These are phyloP conservation scores for Fagopyrum esculentum DNA, from an alignment of 148 eudicot species.

Conservation along the genomic window DNA sequence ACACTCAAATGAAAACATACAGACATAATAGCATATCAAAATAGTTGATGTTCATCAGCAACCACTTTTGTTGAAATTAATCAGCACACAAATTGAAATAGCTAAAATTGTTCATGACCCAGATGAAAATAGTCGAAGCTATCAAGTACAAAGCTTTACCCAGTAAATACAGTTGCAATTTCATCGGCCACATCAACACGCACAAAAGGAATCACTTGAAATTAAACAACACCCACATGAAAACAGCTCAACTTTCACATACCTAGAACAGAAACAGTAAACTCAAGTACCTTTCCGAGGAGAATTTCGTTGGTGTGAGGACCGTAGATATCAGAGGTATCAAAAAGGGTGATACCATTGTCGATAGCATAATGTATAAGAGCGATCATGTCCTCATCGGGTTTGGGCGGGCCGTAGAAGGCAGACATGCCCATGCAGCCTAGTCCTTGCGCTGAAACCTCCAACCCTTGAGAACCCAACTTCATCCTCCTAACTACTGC, in stretches of 20 bases:
- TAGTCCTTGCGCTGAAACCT: conserved; percentile 31
- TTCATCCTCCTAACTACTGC: conserved; percentile 18
- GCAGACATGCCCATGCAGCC: conserved; percentile 37
- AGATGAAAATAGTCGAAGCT: background rate
- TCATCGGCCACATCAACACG: background rate
- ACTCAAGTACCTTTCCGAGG: conserved; percentile 27
- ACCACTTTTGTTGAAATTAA: background rate
- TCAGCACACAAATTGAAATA: background rate
- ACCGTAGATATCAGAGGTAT: conserved; percentile 36
- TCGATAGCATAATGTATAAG: conserved; percentile 28
- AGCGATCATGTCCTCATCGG: conserved; percentile 28
- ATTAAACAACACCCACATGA: background rate
- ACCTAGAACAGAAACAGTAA: background rate
- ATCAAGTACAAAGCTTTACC: background rate
- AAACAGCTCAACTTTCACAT: background rate
- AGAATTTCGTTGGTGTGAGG: conserved; percentile 39
- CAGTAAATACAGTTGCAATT: background rate
- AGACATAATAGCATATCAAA: background rate
- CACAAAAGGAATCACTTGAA: background rate
- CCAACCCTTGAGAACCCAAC: conserved; percentile 29
- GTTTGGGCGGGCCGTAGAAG: conserved; percentile 27
- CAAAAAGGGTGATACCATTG: conserved; percentile 31
- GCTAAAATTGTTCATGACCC: background rate
- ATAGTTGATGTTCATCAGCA: background rate
- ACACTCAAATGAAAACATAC: background rate